Conservation (phyloP, 768 basidiomycete species). For the Trametes villosa region DNA sequence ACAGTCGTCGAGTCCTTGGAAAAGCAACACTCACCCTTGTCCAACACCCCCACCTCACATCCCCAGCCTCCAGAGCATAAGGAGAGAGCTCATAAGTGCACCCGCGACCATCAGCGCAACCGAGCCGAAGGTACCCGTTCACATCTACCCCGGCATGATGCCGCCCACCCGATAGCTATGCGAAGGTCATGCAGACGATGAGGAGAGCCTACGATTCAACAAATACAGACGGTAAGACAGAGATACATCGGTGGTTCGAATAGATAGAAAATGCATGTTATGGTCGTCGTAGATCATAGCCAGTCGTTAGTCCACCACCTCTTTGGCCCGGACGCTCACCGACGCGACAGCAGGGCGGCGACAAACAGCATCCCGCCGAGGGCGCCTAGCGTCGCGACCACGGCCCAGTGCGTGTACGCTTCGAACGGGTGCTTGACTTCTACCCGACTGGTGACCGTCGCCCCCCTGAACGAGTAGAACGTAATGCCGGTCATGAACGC, state of each 20-base stretch:
- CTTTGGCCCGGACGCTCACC: constrained; percentile 8
- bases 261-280: not conserved
- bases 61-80: too few relatives aligned
- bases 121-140: too few relatives aligned
- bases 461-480: constrained; percentile 65
- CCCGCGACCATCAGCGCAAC: too few relatives aligned
- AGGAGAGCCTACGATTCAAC: not conserved
- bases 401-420: constrained; percentile 65
- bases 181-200: too few relatives aligned
- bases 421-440: constrained; percentile 50
- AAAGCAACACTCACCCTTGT: too few relatives aligned
- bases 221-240: not conserved
- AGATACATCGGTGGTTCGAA: not conserved
- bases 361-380: constrained; percentile 64
- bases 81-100: too few relatives aligned
- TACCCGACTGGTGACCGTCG: constrained; percentile 43
- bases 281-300: not conserved
- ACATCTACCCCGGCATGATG: too few relatives aligned
- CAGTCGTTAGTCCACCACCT: not conserved
- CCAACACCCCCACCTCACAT: too few relatives aligned
- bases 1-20: too few relatives aligned
- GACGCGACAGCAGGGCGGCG: constrained; percentile 41
- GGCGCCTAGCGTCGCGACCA: constrained; percentile 66
- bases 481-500: constrained; percentile 69
- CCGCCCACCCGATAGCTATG: too few relatives aligned